phyloP scores from a whole-genome alignment of 2,329 filamentous ascomycete genomes.

The Penicillium concentricum region DNA sequence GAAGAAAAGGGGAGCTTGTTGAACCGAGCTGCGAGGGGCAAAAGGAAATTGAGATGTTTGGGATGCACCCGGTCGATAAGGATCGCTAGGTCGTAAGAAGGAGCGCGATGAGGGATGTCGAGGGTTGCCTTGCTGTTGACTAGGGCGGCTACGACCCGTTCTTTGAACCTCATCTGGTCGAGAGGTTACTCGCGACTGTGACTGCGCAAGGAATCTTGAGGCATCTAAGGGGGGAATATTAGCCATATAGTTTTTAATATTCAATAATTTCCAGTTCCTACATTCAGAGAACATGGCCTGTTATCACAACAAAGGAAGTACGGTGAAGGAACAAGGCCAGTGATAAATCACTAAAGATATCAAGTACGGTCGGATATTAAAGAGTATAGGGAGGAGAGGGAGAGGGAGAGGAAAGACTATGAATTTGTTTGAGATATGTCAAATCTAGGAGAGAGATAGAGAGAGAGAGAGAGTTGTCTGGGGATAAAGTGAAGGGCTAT shows the following conservation, averaged over 20 bases:
- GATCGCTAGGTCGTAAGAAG: constrained; percentile 63
- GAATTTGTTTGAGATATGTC: constrained; percentile 1
- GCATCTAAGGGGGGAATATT: constrained; percentile 65
- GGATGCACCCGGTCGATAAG: constrained; percentile 72
- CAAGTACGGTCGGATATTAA: background rate
- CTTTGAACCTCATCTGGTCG: constrained; percentile 55
- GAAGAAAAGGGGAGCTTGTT: constrained; percentile 91
- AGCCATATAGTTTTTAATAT: constrained; percentile 3
- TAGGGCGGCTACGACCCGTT: constrained; percentile 50
- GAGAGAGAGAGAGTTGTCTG: background rate
- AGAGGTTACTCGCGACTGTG: constrained; percentile 83
- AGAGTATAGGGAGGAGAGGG: background rate
- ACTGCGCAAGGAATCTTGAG: constrained; percentile 93
- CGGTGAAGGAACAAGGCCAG: background rate
- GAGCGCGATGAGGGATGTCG: constrained; percentile 51
- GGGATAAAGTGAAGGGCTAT: background rate
- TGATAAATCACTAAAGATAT: background rate
- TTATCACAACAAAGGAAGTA: constrained; percentile 13
- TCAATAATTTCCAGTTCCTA: constrained; percentile 49
- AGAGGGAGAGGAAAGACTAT: background rate
- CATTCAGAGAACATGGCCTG: constrained; percentile 82
- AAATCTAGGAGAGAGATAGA: background rate
- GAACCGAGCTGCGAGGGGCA: constrained; percentile 70
- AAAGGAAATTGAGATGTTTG: constrained; percentile 76
- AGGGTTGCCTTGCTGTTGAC: constrained; percentile 46